Evolutionary conservation across 352 stramenopile genomes (phyloP), one percentile per base, ranked within the genome.

Genomic region (Phytophthora fragariae): DNA sequence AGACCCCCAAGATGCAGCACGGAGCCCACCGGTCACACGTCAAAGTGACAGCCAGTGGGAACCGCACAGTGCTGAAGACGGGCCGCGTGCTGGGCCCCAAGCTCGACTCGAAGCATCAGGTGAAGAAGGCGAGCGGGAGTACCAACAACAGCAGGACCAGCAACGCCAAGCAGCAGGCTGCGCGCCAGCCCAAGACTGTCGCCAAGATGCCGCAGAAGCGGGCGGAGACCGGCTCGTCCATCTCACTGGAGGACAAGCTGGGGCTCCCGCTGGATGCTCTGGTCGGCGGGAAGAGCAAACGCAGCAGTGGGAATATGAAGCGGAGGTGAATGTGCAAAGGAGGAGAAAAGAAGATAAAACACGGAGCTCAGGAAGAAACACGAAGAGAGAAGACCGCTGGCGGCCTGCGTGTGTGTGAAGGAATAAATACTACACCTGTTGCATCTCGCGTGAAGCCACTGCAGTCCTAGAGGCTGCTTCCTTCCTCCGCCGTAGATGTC

Each of bases 241-340:
- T 93, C 14, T 78, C 80, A 19, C 73, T 94, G 17, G 79, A 92
- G 70, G 85, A 92, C 62, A 83, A 92, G 56, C 74, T 94, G 39
- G 75, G 76, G 31, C 77, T 94, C 54, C 78, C 88, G 17, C 77
- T 94, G 21, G 84, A 92, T 67, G 88, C 85, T 41, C 77, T 94
- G 14, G 77, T 94, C 27, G 57, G 59, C 10, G 68, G 66, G 5
- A 74, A 66, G 12, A 44, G 5, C 53, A 83, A 85, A 67, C 70
- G 62, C 52, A 86, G 73, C 65, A 64, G 41, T 21, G 37, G 41
- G 67, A 76, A 61, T 47, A 68, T 49, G 39, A 80, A 72, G 52
- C 68, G 60, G 54, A 75, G 63, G 59, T 82, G 67, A 78, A 71
- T 65, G 47, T 69, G 33, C 62, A 72, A 39, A 72, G 19, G 57